phyloP scores from a whole-genome alignment of 75 land plant genomes.

The Adiantum capillusveneris region DNA sequence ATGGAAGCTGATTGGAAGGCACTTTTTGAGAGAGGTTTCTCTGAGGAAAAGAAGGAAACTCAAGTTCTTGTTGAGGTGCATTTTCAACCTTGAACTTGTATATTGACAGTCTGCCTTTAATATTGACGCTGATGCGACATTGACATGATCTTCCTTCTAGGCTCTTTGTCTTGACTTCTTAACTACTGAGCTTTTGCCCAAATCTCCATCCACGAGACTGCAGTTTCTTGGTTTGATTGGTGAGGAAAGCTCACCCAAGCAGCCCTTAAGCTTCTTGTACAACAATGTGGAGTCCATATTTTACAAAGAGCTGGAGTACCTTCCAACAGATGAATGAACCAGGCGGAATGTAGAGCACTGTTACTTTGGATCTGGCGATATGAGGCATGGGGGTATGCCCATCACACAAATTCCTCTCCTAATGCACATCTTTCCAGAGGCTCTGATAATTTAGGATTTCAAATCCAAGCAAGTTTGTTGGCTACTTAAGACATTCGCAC shows the following conservation, averaged over 20 bases:
- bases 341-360: too few species aligned
- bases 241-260: neutral
- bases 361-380: too few species aligned
- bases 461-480: too few species aligned
- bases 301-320: neutral
- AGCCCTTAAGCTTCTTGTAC: neutral
- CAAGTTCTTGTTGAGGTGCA: neutral
- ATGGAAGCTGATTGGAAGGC: neutral
- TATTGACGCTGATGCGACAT: neutral
- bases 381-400: too few species aligned
- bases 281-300: slow-evolving; percentile 1
- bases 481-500: too few species aligned
- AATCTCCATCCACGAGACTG: slow-evolving; percentile 1
- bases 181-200: neutral
- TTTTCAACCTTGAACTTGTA: neutral
- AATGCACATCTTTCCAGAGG: too few species aligned
- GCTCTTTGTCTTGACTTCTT: neutral
- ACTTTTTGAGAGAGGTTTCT: neutral
- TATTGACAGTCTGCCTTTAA: neutral
- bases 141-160: neutral
- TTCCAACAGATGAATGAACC: too few species aligned
- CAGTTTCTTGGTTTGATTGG: neutral
- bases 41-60: neutral
- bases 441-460: too few species aligned
- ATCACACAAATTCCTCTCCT: too few species aligned